Evolutionary conservation across 129 eudicot genomes (phyloP).

Genomic region (Rutidosis leptorrhynchoides): DNA sequence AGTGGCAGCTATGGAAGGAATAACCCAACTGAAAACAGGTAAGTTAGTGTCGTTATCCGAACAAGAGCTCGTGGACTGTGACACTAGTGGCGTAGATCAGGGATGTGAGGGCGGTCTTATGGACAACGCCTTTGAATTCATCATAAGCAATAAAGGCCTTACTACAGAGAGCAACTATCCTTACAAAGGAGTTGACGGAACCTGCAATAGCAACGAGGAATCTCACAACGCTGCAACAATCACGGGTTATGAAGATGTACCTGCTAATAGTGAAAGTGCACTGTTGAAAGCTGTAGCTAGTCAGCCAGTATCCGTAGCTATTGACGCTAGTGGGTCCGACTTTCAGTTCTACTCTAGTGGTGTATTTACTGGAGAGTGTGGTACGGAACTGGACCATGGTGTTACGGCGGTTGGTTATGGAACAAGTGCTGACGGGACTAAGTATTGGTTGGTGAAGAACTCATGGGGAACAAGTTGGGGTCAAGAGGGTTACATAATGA

Average conservation of each 20-base stretch:
- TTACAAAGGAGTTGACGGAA: slow-evolving; percentile 22
- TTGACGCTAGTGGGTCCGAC: slow-evolving; percentile 33
- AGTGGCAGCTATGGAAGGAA: slow-evolving; percentile 38
- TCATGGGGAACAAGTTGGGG: slow-evolving; percentile 37
- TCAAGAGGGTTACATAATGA: slow-evolving; percentile 33
- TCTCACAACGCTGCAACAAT: slow-evolving; percentile 33
- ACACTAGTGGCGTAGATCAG: slow-evolving; percentile 30
- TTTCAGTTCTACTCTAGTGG: slow-evolving; percentile 33
- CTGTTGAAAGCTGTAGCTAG: slow-evolving; percentile 31
- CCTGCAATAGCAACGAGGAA: slow-evolving; percentile 25
- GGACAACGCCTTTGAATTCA: slow-evolving; percentile 32
- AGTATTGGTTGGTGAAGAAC: slow-evolving; percentile 37
- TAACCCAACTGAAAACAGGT: slow-evolving; percentile 35
- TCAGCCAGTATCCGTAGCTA: slow-evolving; percentile 37
- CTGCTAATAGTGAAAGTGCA: slow-evolving; percentile 36
- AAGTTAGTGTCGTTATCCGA: slow-evolving; percentile 32
- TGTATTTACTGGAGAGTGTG: slow-evolving; percentile 34
- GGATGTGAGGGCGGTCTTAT: slow-evolving; percentile 35
- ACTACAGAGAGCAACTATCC: slow-evolving; percentile 33
- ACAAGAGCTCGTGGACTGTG: slow-evolving; percentile 42
- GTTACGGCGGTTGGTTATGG: slow-evolving; percentile 36
- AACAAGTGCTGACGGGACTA: slow-evolving; percentile 29
- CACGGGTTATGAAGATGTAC: slow-evolving; percentile 30
- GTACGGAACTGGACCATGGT: slow-evolving; percentile 34
- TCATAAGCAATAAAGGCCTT: slow-evolving; percentile 20